These are phyloP conservation scores for Diospyros lotus DNA, from an alignment of 148 eudicot genomes.

Conservation along the genomic window DNA sequence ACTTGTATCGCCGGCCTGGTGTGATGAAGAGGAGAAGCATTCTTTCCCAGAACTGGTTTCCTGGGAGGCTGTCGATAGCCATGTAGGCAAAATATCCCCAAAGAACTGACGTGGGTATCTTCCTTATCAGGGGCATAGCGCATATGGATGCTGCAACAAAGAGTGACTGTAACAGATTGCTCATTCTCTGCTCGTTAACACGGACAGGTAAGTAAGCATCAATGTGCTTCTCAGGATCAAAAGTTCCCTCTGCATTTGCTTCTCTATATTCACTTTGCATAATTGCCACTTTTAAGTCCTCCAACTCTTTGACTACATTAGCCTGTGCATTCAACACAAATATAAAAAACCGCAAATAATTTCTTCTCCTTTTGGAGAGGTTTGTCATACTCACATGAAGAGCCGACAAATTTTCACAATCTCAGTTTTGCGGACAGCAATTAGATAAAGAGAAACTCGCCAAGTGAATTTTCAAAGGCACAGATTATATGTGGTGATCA, in stretches of 20 bases:
- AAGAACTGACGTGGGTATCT: constrained; percentile 53
- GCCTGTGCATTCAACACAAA: constrained; percentile 20
- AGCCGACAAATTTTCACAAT: too few species aligned
- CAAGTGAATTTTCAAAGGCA: neutral
- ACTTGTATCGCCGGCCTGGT: constrained; percentile 45
- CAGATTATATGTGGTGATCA: neutral
- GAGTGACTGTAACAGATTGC: constrained; percentile 58
- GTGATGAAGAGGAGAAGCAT: constrained; percentile 34
- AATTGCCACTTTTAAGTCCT: constrained; percentile 45
- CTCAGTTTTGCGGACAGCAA: too few species aligned
- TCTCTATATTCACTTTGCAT: constrained; percentile 22
- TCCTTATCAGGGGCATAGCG: constrained; percentile 50
- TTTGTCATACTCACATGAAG: too few species aligned
- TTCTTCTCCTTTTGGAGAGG: too few species aligned
- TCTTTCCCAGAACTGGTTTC: constrained; percentile 61
- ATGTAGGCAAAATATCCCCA: constrained; percentile 68
- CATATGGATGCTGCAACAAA: constrained; percentile 40
- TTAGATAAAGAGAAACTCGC: too few species aligned
- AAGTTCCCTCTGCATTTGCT: constrained; percentile 12
- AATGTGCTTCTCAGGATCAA: constrained; percentile 36
- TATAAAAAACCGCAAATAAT: neutral
- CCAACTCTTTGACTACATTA: constrained; percentile 31
- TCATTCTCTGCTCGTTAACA: constrained; percentile 61
- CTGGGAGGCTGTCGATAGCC: constrained; percentile 62
- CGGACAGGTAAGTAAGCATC: constrained; percentile 57